phyloP scores from a whole-genome alignment of 371 early-diverging fungal species.

The Apophysomyces ossiformis region DNA sequence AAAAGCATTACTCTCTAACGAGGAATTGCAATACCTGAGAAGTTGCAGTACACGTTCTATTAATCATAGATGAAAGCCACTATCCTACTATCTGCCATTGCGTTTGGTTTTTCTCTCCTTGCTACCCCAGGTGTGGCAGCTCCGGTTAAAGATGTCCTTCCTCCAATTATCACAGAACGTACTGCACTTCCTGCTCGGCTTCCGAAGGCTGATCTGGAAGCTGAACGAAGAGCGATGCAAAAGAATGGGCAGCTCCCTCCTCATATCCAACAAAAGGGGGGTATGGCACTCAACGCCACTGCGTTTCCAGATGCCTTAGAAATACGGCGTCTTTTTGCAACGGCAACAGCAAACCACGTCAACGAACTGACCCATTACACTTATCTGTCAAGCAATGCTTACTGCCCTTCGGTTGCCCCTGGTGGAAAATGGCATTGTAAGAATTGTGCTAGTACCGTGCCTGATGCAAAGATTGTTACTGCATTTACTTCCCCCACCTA shows the following conservation, averaged over 20 bases:
- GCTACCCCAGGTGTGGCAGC: background rate
- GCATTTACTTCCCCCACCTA: constrained; percentile 21
- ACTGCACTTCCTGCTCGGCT: constrained; percentile 24
- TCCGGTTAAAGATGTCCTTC: background rate
- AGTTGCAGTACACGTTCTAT: background rate
- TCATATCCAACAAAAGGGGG: constrained; percentile 3
- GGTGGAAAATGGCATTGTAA: constrained; percentile 20
- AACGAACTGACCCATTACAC: constrained; percentile 18
- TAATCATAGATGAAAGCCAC: background rate
- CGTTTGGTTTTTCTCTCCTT: background rate
- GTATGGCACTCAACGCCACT: constrained; percentile 4
- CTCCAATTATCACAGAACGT: constrained; percentile 26
- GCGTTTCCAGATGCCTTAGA: background rate
- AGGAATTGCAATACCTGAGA: background rate
- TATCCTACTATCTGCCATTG: background rate
- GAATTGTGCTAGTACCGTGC: constrained; percentile 15
- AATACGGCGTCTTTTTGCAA: background rate
- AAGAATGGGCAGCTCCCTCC: constrained; percentile 11
- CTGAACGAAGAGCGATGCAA: constrained; percentile 25
- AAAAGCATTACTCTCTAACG: background rate
- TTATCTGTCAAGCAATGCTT: constrained; percentile 19
- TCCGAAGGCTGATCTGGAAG: constrained; percentile 31
- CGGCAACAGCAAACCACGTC: constrained; percentile 16
- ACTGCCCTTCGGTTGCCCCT: constrained; percentile 23
- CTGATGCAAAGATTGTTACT: constrained; percentile 15